Base-by-base conservation (phyloP, 2,329 filamentous ascomycete species). In the Hypoxylon sp. region DNA sequence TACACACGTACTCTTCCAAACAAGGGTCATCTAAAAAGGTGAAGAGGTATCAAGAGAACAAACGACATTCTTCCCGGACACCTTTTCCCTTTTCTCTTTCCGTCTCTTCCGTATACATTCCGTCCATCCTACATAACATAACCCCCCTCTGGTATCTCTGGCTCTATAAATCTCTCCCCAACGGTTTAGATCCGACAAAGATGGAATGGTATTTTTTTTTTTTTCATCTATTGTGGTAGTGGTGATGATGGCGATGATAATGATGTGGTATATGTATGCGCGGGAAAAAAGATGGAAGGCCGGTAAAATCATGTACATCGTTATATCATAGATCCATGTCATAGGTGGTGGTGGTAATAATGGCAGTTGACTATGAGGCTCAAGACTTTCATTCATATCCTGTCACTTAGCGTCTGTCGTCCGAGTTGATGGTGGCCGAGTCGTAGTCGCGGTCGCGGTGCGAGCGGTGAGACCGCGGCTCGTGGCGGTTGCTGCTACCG, bases 391-490 rank as follows among this genome's bases (percentile, higher is more conserved):
- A 6, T 17, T 26, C 13, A 13, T 27, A 18, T 5, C 33, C n/a
- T n/a, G n/a, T n/a, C 48, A n/a, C 47, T 63, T 50, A 67, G n/a
- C 65, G 64, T 26, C 62, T 62, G 15, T 62, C 54, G 11, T 67
- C 63, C 46, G 59, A 57, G 49, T 35, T 40, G 3, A 41, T 52
- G 10, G 57, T 42, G 7, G 47, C 35, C 2, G 63, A 65, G 18
- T 71, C 67, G 48, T 69, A 66, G 48, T 70, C 66, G 8, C 59
- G 43, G 1, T 67, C 60, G 4, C 60, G 52, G 45, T 61, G 46
- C 18, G 60, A 48, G 5, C 66, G 62, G 26, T 62, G 63, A 26
- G 58, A 63, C 23, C 65, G 64, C 47, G 55, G 48, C 11, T 62
- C 62, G 27, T 59, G 65, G 46, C 65, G 62, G 43, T 62, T 48